Base-by-base conservation (phyloP, 1,284 basidiomycete species). In the Volvariella surrecta region DNA sequence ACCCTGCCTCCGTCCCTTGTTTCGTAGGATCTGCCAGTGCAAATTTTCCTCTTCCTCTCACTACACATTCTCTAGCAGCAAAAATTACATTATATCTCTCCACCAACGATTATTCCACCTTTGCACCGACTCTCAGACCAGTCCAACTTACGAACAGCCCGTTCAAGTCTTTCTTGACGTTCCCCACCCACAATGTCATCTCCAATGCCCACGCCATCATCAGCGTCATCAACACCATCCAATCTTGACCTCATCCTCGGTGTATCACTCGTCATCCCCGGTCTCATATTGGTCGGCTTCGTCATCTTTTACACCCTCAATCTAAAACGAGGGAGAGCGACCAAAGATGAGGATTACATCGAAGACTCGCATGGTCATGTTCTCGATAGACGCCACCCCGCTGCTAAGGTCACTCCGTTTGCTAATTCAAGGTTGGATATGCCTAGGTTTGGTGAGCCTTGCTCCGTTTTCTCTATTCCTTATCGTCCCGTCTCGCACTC, bases 371-470 rank as follows among this genome's bases (percentile, higher is more conserved):
- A 35, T n/a, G 34, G 34, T 6, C 13, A 15, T 15, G 18, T 15
- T 4, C n/a, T 46, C 4, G 45, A 46, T 19, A 10, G 28, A 11
- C 38, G n/a, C 28, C 45, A 46, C 22, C 21, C 39, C 2, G 37
- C 45, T 6, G 32, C 45, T 15, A 20, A 13, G 32, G 32, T 46
- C 10, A 43, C 45, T 15, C 40, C 45, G 3, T 46, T 32, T 34
- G 41, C 45, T 15, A 42, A 46, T 6, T 39, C 40, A 21, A 22
- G 21, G 15, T 38, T 28, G 24, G 24, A 28, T 28, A 28, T 28
- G 34, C 34, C 34, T 8, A 35, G n/a, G n/a, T 35, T 35, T 35
- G 34, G 34, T 35, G 34, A 19, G 34, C 24, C 6, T 35, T 35
- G 7, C 18, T 35, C 34, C 34, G 4, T 6, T 35, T n/a, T 7